These are phyloP conservation scores for Mycena amicta DNA, from an alignment of 768 basidiomycete genomes.

Conservation along the genomic window DNA sequence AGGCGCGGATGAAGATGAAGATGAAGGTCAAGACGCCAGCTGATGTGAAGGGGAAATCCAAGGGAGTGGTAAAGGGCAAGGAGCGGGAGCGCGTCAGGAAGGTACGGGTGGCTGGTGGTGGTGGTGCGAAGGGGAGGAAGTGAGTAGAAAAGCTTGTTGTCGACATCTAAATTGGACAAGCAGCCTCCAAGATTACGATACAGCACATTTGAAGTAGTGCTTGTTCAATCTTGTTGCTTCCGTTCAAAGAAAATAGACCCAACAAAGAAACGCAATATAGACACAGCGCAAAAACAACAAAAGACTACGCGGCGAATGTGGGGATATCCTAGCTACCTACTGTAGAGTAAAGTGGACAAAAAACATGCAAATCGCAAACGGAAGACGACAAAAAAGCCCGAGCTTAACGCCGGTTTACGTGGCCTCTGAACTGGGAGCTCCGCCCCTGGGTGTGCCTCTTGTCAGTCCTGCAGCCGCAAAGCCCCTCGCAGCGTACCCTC, in stretches of 20 bases:
- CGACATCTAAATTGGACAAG: no score
- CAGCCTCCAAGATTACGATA: no score
- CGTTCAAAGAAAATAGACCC: no score
- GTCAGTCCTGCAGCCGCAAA: constrained; percentile 74
- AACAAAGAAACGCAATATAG: not conserved
- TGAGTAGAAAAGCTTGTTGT: no score
- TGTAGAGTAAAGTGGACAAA: not conserved
- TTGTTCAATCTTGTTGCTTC: no score
- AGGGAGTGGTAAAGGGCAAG: constrained; percentile 32
- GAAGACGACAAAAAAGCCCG: not conserved
- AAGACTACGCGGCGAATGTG: not conserved
- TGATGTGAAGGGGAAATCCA: constrained; percentile 29
- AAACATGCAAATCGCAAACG: not conserved
- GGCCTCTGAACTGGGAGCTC: not conserved
- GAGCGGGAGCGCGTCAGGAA: constrained; percentile 43
- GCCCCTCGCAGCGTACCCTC: constrained; percentile 64
- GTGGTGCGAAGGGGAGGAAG: no score
- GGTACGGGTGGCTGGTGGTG: no score
- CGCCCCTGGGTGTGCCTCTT: constrained; percentile 29
- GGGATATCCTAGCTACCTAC: not conserved
- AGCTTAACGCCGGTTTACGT: no score
- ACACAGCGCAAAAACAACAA: not conserved
- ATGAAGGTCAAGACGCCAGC: not conserved
- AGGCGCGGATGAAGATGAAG: constrained; percentile 57
- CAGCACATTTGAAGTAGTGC: no score